These are phyloP conservation scores for Apiospora sp. DNA, from an alignment of 2,329 filamentous ascomycete genomes.

Conservation along the genomic window DNA sequence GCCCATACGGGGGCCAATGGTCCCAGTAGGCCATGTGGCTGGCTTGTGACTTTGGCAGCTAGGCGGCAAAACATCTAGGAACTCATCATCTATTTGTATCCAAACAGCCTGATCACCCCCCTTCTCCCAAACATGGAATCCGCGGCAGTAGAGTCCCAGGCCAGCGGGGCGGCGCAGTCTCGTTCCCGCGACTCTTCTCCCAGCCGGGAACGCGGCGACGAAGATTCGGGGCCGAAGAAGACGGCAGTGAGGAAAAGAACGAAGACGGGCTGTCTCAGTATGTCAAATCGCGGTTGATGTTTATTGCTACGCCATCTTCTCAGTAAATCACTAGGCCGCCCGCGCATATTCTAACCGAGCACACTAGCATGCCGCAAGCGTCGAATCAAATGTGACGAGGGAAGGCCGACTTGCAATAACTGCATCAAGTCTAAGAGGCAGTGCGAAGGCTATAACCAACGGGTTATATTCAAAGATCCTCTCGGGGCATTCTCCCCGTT, in stretches of 20 bases:
- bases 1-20: conserved; percentile 31
- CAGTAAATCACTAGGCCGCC: conserved; percentile 4
- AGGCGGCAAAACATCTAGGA: conserved; percentile 29
- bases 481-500: conserved; percentile 63
- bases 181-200: conserved; percentile 44
- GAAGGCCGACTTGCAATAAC: conserved; percentile 81
- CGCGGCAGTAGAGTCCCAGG: conserved; percentile 29
- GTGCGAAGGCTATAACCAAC: conserved; percentile 85
- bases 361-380: conserved; percentile 83
- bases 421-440: conserved; percentile 86
- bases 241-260: conserved; percentile 72
- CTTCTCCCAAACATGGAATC: conserved; percentile 41
- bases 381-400: conserved; percentile 96
- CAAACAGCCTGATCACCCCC: conserved; percentile 19
- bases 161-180: conserved; percentile 28
- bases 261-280: conserved; percentile 92
- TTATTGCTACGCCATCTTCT: conserved; percentile 23
- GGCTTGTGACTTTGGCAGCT: conserved; percentile 31
- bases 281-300: conserved; percentile 43
- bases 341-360: conserved; percentile 31
- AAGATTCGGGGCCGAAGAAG: conserved; percentile 56
- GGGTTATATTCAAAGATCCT: conserved; percentile 81
- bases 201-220: conserved; percentile 44
- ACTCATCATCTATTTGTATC: conserved; percentile 23
- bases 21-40: conserved; percentile 33